These are phyloP conservation scores for Steccherinum ochraceum DNA, from an alignment of 768 basidiomycete genomes.

Conservation along the genomic window DNA sequence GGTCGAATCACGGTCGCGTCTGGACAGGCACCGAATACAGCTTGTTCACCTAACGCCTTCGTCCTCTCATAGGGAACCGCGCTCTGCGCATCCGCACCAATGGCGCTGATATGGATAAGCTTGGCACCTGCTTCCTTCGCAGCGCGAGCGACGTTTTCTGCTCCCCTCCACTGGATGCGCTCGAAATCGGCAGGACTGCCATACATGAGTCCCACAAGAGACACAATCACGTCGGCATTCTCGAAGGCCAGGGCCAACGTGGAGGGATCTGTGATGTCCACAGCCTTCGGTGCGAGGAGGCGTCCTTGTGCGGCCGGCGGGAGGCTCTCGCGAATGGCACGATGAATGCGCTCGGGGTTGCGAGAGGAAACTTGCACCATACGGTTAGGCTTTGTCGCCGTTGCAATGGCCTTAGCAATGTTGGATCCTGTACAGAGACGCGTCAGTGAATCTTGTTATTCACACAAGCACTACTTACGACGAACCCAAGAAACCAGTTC, in stretches of 20 bases:
- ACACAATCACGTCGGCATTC: conserved; percentile 53
- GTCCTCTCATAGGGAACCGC: conserved; percentile 53
- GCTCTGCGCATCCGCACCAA: conserved; percentile 61
- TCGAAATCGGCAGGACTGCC: conserved; percentile 53
- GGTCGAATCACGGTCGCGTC: conserved; percentile 62
- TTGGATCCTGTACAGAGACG: conserved; percentile 29
- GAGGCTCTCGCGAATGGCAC: conserved; percentile 21
- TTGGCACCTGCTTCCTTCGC: conserved; percentile 49
- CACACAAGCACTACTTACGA: no score
- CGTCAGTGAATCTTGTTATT: no score
- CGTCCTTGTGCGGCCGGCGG: conserved; percentile 26
- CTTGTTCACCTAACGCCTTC: conserved; percentile 56
- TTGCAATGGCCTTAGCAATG: conserved; percentile 48
- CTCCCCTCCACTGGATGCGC: conserved; percentile 56
- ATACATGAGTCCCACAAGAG: conserved; percentile 63
- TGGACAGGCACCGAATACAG: conserved; percentile 39
- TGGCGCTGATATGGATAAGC: conserved; percentile 64
- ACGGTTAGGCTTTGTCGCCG: conserved; percentile 19
- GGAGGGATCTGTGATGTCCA: conserved; percentile 50
- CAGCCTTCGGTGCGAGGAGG: conserved; percentile 35
- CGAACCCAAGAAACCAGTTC: conserved; percentile 33
- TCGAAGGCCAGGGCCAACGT: conserved; percentile 44
- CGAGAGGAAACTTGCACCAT: conserved; percentile 56
- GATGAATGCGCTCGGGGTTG: conserved; percentile 38
- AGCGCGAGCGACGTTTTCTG: conserved; percentile 55